Evolutionary conservation across 805 yeast genomes (phyloP), one percentile per base, ranked within the genome.

Genomic region (Zygosaccharomyces pseudorouxii): DNA sequence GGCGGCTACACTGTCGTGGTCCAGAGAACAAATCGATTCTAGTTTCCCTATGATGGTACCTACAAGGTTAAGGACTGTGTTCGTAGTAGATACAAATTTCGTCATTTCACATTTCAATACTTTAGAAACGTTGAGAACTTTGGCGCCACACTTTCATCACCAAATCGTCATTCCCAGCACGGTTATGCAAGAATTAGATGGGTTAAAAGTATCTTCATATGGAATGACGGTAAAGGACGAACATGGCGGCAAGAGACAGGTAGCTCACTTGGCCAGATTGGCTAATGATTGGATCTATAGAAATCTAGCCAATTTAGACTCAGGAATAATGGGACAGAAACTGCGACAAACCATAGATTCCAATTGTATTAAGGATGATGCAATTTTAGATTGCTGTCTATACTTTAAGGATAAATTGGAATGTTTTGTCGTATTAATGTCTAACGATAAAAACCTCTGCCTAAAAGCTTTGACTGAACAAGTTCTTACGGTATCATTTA

Each of bases 391-490:
- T 63, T 89, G 96, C 62, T 85, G 95, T 56, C 58, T 84, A 22
- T 89, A 76, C 60, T 81, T 83, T 49, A 73, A 76, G 51, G 65
- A 69, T 10, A 64, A 67, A 11, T 56, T 63, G 28, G 46, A 64
- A 4, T 63, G 72, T 5, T 59, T 79, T 50, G 84, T 84, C 6
- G 75, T 89, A 2, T 63, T 87, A 22, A 58, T 89, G 50, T 84
- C 96, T 0, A 86, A 90, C 62, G 97, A 90, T 63, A 84, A 81
- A 56, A 90, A 89, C 61, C 71, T 90, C 7, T 88, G 97, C 63
- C 64, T 79, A 53, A 86, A 85, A 63, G 95, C 96, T 0, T 66
- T 89, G 39, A 66, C 83, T 2, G 82, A 87, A 58, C 81, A 73
- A 2, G 62, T 86, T 0, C 65, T 81, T 38, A 88, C 96, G 0